These are phyloP conservation scores for Euphorbia peplus DNA, from an alignment of 345 rosid genomes.

Conservation along the genomic window DNA sequence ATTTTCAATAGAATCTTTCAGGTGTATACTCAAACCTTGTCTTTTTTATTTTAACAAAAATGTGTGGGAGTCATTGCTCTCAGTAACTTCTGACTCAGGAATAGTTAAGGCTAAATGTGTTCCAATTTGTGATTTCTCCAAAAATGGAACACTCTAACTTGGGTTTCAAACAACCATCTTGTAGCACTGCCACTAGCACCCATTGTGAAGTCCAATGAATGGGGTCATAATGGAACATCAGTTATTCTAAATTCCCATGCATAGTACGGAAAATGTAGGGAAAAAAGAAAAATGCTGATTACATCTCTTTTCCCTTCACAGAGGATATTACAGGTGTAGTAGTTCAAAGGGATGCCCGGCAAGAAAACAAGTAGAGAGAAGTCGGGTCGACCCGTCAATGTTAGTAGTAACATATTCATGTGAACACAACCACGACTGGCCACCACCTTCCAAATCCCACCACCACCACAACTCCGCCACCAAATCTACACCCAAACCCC, in stretches of 20 bases:
- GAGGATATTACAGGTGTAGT: conserved; percentile 95
- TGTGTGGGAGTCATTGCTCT: too few relatives aligned
- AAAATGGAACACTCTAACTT: too few relatives aligned
- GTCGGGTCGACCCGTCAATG: conserved; percentile 79
- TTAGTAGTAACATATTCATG: conserved; percentile 78
- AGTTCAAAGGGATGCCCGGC: conserved; percentile 98
- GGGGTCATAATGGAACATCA: too few relatives aligned
- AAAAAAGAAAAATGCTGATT: not conserved
- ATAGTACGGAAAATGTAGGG: not conserved
- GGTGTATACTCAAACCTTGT: too few relatives aligned
- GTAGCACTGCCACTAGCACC: too few relatives aligned
- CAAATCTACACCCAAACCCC: conserved; percentile 11
- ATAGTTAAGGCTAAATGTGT: too few relatives aligned
- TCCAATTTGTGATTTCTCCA: too few relatives aligned
- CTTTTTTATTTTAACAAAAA: too few relatives aligned
- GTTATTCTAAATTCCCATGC: not conserved
- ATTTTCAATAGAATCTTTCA: too few relatives aligned
- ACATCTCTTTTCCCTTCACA: conserved; percentile 19
- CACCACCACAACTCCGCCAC: conserved; percentile 27
- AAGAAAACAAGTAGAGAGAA: conserved; percentile 94
- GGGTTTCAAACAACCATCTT: too few relatives aligned
- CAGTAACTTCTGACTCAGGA: too few relatives aligned
- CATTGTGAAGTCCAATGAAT: too few relatives aligned
- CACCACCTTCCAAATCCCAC: conserved; percentile 53
- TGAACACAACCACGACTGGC: conserved; percentile 94